Evolutionary conservation across 2,329 filamentous ascomycete genomes (phyloP), one percentile per base, ranked within the genome.

Genomic region (Cercospora sp.): DNA sequence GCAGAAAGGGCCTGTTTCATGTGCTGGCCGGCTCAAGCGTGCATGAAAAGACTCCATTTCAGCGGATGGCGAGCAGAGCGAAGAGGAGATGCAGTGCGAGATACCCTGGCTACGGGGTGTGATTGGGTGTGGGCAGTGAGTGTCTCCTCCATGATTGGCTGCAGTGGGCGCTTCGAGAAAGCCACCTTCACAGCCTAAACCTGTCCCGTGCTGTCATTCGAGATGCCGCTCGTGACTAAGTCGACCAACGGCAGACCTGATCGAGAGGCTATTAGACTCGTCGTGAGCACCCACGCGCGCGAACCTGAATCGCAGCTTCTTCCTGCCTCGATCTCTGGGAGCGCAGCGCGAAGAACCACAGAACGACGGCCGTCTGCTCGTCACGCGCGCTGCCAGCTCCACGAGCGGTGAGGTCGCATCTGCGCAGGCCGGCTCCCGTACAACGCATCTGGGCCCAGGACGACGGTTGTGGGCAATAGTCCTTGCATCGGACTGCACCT

Each of bases 1-100:
- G 70, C 71, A 70, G 67, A 66, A 68, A 62, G 65, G 66, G 66
- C 63, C 69, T 67, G 71, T 73, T 70, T 74, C 72, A 71, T 71
- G 71, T 73, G 74, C 71, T 64, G 60, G 64, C 59, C 59, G 70
- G 70, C 71, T 60, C 61, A 63, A 66, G 40, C 62, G 59, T 57
- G 63, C 63, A 64, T 64, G 62, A 36, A 64, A 13, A 33, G 16
- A 20, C 62, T 64, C 62, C 48, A 42, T 57, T 26, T 30, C 28
- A 57, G 48, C 30, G 61, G 30, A 31, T 12, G 45, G 45, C 45
- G 45, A 51, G 45, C 45, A 51, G 48, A 45, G 42, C 51, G 51
- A n/a, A 31, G 62, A 64, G 62, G 48, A 64, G 61, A 33, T 55
- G 62, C 33, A 33, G 60, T 63, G 42, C n/a, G 42, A 63, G 45